Conservation (phyloP, 441 rosid genomes). For the Omphalea diandra region DNA sequence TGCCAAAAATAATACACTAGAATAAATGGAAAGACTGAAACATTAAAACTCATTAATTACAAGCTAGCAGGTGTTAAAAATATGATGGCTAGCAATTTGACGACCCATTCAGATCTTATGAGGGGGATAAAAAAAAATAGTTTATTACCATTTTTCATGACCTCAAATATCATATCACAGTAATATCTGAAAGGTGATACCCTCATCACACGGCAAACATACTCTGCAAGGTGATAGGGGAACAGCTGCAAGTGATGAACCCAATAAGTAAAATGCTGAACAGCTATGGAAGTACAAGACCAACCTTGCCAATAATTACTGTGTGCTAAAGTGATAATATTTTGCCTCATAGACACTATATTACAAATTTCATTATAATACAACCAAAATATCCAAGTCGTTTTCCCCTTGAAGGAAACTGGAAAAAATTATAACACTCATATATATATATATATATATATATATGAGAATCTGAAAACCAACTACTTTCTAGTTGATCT, state of each 20-base stretch:
- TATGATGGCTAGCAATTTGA: conserved; percentile 10
- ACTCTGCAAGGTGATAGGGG: conserved; percentile 97
- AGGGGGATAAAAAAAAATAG: conserved; percentile 17
- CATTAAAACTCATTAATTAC: neutral
- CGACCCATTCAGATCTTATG: conserved; percentile 10
- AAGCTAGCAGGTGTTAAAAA: conserved; percentile 4
- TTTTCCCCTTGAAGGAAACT: neutral
- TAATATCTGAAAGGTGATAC: conserved; percentile 97
- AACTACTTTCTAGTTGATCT: neutral
- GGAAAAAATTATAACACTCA: neutral
- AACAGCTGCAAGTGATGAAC: conserved; percentile 70
- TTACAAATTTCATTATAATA: neutral
- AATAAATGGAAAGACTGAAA: conserved; percentile 8
- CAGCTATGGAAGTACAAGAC: neutral
- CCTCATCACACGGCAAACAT: conserved; percentile 99
- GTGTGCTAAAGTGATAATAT: neutral
- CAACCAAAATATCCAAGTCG: neutral
- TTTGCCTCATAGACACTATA: neutral
- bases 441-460: too few relatives aligned
- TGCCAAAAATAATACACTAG: conserved; percentile 43
- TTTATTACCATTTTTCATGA: conserved; percentile 86
- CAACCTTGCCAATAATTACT: neutral
- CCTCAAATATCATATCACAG: conserved; percentile 98
- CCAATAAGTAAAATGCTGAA: conserved; percentile 29
- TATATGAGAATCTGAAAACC: neutral